phyloP scores from a whole-genome alignment of 441 rosid genomes.

The Flueggea neowawraea region DNA sequence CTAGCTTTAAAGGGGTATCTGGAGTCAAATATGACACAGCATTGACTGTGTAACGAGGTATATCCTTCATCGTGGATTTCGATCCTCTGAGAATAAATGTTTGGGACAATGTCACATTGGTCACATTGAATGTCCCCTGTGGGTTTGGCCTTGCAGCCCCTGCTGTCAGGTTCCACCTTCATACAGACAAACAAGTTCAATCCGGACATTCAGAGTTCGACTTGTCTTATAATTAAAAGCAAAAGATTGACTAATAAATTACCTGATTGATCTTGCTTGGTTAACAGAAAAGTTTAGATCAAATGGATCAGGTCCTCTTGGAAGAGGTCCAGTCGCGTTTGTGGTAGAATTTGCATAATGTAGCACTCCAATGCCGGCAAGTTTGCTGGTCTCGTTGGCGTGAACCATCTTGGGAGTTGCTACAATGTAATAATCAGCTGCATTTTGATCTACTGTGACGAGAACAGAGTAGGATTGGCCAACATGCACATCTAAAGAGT shows the following conservation, averaged over 20 bases:
- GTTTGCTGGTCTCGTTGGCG: constrained; percentile 2
- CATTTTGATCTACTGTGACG: constrained; percentile 53
- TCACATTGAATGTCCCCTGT: constrained; percentile 76
- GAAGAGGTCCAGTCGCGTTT: constrained; percentile 27
- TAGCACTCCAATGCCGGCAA: constrained; percentile 32
- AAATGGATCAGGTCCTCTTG: constrained; percentile 37
- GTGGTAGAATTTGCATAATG: constrained; percentile 33
- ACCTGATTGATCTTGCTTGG: constrained; percentile 42
- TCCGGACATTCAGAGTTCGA: too few relatives aligned
- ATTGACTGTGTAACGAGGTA: constrained; percentile 41
- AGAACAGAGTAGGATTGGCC: constrained; percentile 79
- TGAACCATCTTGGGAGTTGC: constrained; percentile 39
- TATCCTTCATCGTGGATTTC: constrained; percentile 14
- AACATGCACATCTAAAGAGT: constrained; percentile 61
- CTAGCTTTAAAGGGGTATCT: constrained; percentile 38
- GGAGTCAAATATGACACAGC: constrained; percentile 50
- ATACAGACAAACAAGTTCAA: background rate
- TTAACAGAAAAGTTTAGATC: constrained; percentile 30
- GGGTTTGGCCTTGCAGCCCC: constrained; percentile 90
- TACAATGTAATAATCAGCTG: constrained; percentile 52
- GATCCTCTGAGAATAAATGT: constrained; percentile 50
- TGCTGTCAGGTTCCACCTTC: constrained; percentile 60
- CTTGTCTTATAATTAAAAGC: background rate
- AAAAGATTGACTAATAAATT: background rate
- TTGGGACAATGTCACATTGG: constrained; percentile 47